Conservation (phyloP, 306 rosid genomes). For the Senna tora region DNA sequence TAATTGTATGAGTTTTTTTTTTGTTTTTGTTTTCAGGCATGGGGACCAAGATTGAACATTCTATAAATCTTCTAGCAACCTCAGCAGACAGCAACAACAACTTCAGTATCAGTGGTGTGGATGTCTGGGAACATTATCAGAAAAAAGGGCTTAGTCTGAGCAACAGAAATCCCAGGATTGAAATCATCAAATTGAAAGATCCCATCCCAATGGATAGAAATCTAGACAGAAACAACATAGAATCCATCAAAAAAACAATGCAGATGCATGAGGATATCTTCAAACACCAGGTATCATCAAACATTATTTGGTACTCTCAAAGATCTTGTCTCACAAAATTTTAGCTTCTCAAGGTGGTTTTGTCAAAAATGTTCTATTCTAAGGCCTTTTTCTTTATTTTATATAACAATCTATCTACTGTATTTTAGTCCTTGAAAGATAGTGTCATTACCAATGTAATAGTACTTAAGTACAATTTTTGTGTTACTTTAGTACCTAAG, state of each 20-base stretch:
- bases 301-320: conserved; percentile 24
- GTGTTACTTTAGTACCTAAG: background rate
- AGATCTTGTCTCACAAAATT: conserved; percentile 22
- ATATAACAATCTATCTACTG: too few species aligned
- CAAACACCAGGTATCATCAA: conserved; percentile 74
- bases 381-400: too few species aligned
- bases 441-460: background rate
- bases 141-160: conserved; percentile 51
- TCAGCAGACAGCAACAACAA: conserved; percentile 53
- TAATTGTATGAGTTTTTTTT: background rate
- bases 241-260: conserved; percentile 80
- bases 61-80: conserved; percentile 62
- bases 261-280: conserved; percentile 84
- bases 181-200: conserved; percentile 45
- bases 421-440: background rate
- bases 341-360: background rate
- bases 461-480: background rate
- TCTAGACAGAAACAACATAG: conserved; percentile 59
- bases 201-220: conserved; percentile 61
- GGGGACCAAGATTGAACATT: conserved; percentile 80
- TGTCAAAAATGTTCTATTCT: too few species aligned
- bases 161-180: conserved; percentile 36
- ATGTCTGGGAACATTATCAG: conserved; percentile 68
- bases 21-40: conserved; percentile 59
- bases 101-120: conserved; percentile 58